phyloP scores from a whole-genome alignment of 768 basidiomycete species.

The Psilocybe cubensis region DNA sequence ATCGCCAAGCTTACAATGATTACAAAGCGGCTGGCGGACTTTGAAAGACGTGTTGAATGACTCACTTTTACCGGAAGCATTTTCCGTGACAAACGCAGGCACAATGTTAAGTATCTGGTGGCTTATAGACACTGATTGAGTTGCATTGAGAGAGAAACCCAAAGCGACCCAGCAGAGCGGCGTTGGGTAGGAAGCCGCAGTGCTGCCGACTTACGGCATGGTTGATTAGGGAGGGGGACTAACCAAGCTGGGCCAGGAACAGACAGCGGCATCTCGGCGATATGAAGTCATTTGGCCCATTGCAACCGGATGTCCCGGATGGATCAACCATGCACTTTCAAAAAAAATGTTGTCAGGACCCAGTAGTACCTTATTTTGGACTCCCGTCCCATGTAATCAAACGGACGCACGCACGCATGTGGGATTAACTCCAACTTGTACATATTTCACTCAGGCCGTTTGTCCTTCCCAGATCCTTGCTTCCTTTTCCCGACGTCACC shows the following conservation, averaged over 20 bases:
- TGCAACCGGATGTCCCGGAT: conserved; percentile 2
- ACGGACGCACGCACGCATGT: conserved; percentile 14
- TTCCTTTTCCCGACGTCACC: too few species aligned
- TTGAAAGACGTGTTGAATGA: too few species aligned
- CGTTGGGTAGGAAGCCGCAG: not conserved
- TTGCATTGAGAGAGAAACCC: not conserved
- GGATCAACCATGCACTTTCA: not conserved
- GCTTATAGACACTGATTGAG: not conserved
- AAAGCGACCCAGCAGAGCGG: not conserved
- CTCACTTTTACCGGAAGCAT: too few species aligned
- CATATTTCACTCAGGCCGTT: not conserved
- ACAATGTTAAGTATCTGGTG: not conserved
- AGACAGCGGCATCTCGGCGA: conserved; percentile 34
- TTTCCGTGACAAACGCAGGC: too few species aligned
- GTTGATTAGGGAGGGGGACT: too few species aligned
- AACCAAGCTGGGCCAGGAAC: not conserved
- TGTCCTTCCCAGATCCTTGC: not conserved
- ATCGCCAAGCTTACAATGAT: not conserved
- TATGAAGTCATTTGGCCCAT: conserved; percentile 15
- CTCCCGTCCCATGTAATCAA: conserved; percentile 1
- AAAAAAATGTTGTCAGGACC: conserved; percentile 6
- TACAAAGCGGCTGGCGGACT: too few species aligned
- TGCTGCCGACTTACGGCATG: not conserved
- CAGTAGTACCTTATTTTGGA: conserved; percentile 3
- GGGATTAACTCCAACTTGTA: conserved; percentile 1